Percentiles rank a stretch among this genome's conserved stretches.
Conservation (phyloP, 2,329 filamentous ascomycete genomes). For the Trichoderma breve region DNA sequence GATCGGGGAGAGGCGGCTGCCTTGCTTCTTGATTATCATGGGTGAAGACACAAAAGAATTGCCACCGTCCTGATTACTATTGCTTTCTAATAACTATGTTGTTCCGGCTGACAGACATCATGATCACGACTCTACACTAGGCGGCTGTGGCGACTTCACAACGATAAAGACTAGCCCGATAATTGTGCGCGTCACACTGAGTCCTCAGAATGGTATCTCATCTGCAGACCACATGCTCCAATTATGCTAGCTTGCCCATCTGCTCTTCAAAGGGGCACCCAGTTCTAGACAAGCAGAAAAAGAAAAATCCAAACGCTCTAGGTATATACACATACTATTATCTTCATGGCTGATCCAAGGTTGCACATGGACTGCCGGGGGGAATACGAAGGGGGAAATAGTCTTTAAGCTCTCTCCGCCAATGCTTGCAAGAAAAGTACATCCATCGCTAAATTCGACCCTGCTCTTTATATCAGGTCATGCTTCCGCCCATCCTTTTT, state of each 20-base stretch:
- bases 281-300: not conserved
- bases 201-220: not conserved
- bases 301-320: not conserved
- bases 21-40: not conserved
- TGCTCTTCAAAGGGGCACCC: not conserved
- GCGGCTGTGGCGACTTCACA: not conserved
- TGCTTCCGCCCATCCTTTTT: constrained; percentile 2
- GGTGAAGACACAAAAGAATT: not conserved
- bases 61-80: not conserved
- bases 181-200: not conserved
- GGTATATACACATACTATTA: not conserved
- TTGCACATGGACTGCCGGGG: not conserved
- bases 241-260: not conserved
- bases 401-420: not conserved
- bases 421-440: constrained; percentile 5
- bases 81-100: not conserved
- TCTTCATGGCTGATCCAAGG: not conserved
- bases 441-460: constrained; percentile 16
- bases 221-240: not conserved
- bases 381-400: not conserved
- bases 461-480: constrained; percentile 7
- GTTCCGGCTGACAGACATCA: not conserved
- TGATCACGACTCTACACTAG: not conserved
- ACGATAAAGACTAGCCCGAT: not conserved
- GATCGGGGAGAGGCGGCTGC: not conserved